Base-by-base conservation (phyloP, 2,329 filamentous ascomycete species). In the Furcasterigmium furcatum region DNA sequence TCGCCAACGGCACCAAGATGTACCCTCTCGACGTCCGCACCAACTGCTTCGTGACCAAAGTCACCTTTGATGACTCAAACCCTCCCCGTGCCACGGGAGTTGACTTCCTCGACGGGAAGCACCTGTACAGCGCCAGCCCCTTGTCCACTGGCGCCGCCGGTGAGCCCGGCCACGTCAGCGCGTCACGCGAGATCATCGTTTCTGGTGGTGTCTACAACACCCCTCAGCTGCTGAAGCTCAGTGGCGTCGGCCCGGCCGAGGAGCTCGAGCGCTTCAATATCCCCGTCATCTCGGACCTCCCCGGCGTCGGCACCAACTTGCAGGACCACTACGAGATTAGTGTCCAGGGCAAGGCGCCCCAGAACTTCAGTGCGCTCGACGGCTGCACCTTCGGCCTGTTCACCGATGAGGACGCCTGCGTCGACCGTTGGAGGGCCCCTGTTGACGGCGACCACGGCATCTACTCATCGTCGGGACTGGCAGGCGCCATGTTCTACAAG, bases 251-350 rank as follows among this genome's bases (percentile, higher is more conserved):
- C 0, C 73, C 73, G 0, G 57, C 59, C 1, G 52, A 47, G 1
- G 65, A 74, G 36, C 61, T 78, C 1, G 49, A 63, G 14, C 57
- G 59, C 40, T 61, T 65, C 29, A 53, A 53, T 7, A 70, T 73
- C 46, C 61, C 67, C 3, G 67, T 81, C 10, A 48, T 81, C 27
- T 62, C 63, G 3, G 71, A 84, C 52, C 66, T 79, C 0, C 79
- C 78, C 0, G 80, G 79, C 29, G 80, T 85, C 3, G 82, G 81
- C 13, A 71, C 64, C 9, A 84, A 84, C 59, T 65, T 85, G 10
- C 72, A 80, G 58, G 80, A 85, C 55, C 76, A 76, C 46, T 77
- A 77, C 57, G 76, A 67, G 46, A 68, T 74, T 41, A 61, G 64
- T 14, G 61, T 76, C 20, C 59, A 72, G 29, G 74, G 68, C 27